These are phyloP conservation scores for Tetrahymena borealis DNA, from an alignment of 73 alveolate genomes.

Conservation along the genomic window DNA sequence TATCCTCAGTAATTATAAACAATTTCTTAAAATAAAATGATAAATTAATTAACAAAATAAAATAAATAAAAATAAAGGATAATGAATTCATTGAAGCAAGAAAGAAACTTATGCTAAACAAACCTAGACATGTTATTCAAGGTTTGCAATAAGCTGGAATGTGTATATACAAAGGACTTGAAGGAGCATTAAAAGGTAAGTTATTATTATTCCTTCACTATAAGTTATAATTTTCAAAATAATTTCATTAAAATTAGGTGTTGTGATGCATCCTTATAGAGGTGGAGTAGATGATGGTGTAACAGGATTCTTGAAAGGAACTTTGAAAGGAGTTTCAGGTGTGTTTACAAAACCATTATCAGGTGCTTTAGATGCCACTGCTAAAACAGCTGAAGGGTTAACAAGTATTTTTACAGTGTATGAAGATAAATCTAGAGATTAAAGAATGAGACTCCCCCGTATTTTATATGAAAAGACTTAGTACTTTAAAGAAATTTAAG, in stretches of 20 bases:
- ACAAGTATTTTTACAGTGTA: constrained; percentile 64
- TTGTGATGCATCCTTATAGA: constrained; percentile 79
- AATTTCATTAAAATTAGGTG: no score
- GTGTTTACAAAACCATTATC: constrained; percentile 84
- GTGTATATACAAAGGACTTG: constrained; percentile 55
- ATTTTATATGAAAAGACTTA: constrained; percentile 74
- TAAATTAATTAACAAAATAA: no score
- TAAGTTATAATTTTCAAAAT: no score
- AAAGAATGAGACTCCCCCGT: constrained; percentile 78
- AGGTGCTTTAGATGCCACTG: constrained; percentile 88
- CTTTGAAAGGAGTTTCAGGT: constrained; percentile 90
- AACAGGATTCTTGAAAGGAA: constrained; percentile 86
- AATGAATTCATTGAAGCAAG: constrained; percentile 79
- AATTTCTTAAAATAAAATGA: no score
- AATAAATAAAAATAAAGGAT: no score
- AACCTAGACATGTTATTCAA: constrained; percentile 80
- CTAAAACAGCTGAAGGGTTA: constrained; percentile 92
- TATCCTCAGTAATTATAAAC: no score
- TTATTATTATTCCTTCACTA: no score
- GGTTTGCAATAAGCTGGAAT: constrained; percentile 84
- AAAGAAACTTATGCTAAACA: constrained; percentile 67
- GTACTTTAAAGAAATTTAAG: constrained; percentile 36
- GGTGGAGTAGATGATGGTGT: constrained; percentile 77
- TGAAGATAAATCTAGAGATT: constrained; percentile 48
- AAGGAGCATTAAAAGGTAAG: constrained; percentile 80